phyloP scores from a whole-genome alignment of 169 alveolate species.

The Besnoitia besnoiti region DNA sequence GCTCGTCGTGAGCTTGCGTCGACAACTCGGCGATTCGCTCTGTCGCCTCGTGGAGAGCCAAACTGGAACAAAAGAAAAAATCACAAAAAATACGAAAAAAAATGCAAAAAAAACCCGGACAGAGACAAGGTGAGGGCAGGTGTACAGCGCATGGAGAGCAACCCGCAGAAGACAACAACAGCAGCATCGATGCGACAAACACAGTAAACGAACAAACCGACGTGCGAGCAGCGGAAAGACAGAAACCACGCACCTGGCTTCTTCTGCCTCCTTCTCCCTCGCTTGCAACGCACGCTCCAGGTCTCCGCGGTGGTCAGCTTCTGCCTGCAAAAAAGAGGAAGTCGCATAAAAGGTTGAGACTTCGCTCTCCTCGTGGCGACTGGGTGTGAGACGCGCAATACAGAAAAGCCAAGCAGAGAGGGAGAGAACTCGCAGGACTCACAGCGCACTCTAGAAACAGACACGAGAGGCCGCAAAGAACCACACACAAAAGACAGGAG shows the following conservation, averaged over 20 bases:
- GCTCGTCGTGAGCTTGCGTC: neutral
- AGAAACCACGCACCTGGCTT: neutral
- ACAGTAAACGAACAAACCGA: neutral
- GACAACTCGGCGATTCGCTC: neutral
- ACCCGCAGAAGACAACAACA: neutral
- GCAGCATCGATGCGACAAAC: no score
- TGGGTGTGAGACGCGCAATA: no score
- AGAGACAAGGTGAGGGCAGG: neutral
- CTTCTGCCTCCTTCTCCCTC: neutral
- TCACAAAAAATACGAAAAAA: neutral
- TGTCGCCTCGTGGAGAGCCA: neutral
- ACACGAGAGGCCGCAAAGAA: no score
- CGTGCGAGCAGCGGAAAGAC: neutral
- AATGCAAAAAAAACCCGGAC: neutral
- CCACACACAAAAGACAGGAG: neutral
- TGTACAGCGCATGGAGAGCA: neutral
- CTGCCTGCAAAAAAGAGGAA: neutral
- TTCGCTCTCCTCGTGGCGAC: no score
- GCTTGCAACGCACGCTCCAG: neutral
- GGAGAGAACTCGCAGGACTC: no score
- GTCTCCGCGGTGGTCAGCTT: neutral
- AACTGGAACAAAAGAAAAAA: neutral
- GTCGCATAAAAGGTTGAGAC: no score
- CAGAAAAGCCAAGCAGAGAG: no score
- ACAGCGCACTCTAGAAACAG: no score